Base-by-base conservation (phyloP, 306 rosid species). In the Trifolium pratense region DNA sequence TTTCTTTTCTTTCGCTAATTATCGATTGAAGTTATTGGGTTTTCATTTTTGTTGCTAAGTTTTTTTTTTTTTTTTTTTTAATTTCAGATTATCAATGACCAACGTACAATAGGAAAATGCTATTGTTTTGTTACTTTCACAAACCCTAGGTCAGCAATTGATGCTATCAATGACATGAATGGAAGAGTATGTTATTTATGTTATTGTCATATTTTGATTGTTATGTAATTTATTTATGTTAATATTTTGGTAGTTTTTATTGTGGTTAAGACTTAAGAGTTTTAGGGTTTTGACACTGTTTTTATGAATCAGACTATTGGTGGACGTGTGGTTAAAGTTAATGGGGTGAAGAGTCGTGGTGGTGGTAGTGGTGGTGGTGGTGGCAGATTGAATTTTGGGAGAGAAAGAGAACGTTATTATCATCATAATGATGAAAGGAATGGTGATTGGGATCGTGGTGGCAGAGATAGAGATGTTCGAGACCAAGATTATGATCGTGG, bases 71-170 rank as follows among this genome's bases (percentile, higher is more conserved):
- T 43, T 34, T 25, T 34, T 1, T 9, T 16, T 17, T 55, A 6
- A 20, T 76, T 42, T 7, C 95, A 94, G 99, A 89, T 94, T 83
- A 83, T 94, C 66, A 91, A 94, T 75, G 97, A 94, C 75, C 86
- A 79, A 5, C 80, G 86, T 70, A 80, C 89, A 17, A 81, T 86
- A 70, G 99, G 97, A 45, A 94, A 90, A 79, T 91, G 99, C 86
- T 94, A 91, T 68, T 90, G 95, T 36, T 94, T 91, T 73, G 97
- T 91, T 63, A 94, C 99, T 68, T 94, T 89, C 82, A 81, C 90
- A 39, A 88, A 87, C 72, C 97, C 99, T 55, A 85, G 97, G 82
- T 88, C 99, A 3, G 97, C 97, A 6, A 17, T 88, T 16, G 88
- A 90, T 71, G 99, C 99, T 57, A 94, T 94, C 71, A 81, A 83